Evolutionary conservation across 305 asterid genomes (phyloP).

Genomic region (Caryopteris hybrid): DNA sequence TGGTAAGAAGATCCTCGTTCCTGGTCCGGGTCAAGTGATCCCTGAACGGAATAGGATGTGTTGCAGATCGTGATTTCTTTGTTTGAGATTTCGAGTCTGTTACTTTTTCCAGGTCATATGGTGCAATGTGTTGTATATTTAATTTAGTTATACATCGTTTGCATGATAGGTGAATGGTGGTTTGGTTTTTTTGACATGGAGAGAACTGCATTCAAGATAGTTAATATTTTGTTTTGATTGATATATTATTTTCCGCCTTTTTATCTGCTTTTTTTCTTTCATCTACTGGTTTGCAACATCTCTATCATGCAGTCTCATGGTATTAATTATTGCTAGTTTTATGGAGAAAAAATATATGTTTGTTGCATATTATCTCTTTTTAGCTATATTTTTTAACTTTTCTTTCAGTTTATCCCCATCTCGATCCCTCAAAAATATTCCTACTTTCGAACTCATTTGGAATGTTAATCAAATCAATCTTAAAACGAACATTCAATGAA

Average conservation of each 20-base stretch:
- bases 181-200: constrained; percentile 20
- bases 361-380: too few relatives aligned
- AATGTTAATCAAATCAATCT: too few relatives aligned
- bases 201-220: constrained; percentile 1
- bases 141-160: background rate
- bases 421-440: too few relatives aligned
- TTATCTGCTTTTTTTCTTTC: too few relatives aligned
- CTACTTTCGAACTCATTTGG: too few relatives aligned
- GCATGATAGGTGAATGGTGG: constrained; percentile 11
- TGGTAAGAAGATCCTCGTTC: constrained; percentile 69
- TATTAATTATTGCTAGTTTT: background rate
- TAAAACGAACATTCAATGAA: too few relatives aligned
- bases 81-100: background rate
- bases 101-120: constrained; percentile 10
- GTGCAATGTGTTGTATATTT: constrained; percentile 20
- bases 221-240: constrained; percentile 14
- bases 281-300: too few relatives aligned
- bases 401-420: too few relatives aligned
- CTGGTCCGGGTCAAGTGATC: constrained; percentile 75
- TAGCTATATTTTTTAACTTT: too few relatives aligned
- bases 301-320: background rate
- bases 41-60: constrained; percentile 71
- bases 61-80: constrained; percentile 41
- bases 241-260: background rate
- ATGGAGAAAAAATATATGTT: background rate